These are phyloP conservation scores for Echinosophora koreensis DNA, from an alignment of 306 rosid species.

Conservation along the genomic window DNA sequence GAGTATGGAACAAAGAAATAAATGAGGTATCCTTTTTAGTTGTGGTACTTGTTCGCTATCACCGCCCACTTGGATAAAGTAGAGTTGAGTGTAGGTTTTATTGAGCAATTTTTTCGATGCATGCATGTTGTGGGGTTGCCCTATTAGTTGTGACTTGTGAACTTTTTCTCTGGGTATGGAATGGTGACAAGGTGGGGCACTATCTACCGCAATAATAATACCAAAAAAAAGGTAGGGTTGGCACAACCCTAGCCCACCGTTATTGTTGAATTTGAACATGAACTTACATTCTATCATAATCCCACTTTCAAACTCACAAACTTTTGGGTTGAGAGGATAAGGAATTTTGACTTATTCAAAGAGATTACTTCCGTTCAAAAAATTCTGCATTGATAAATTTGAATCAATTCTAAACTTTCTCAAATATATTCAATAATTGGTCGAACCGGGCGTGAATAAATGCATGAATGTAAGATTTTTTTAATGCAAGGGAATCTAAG, in stretches of 20 bases:
- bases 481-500: no score
- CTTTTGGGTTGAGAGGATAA: no score
- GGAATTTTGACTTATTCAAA: no score
- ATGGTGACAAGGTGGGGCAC: slow-evolving; percentile 65
- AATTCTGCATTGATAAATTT: no score
- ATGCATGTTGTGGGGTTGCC: slow-evolving; percentile 58
- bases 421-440: no score
- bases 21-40: slow-evolving; percentile 4
- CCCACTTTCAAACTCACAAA: slow-evolving; percentile 1
- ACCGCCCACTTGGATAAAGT: slow-evolving; percentile 24
- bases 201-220: slow-evolving; percentile 41
- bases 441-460: no score
- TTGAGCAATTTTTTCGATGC: slow-evolving; percentile 35
- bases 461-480: no score
- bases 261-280: slow-evolving; percentile 22
- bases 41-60: slow-evolving; percentile 26
- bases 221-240: slow-evolving; percentile 45
- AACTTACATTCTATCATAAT: slow-evolving; percentile 12
- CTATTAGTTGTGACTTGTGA: slow-evolving; percentile 41
- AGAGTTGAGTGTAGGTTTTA: slow-evolving; percentile 20
- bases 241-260: slow-evolving; percentile 45
- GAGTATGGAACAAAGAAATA: not conserved
- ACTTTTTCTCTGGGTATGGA: slow-evolving; percentile 56
- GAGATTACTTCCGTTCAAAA: no score
- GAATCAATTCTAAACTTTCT: no score